phyloP scores from a whole-genome alignment of 2,329 filamentous ascomycete genomes.

The Beauveria medogensis region DNA sequence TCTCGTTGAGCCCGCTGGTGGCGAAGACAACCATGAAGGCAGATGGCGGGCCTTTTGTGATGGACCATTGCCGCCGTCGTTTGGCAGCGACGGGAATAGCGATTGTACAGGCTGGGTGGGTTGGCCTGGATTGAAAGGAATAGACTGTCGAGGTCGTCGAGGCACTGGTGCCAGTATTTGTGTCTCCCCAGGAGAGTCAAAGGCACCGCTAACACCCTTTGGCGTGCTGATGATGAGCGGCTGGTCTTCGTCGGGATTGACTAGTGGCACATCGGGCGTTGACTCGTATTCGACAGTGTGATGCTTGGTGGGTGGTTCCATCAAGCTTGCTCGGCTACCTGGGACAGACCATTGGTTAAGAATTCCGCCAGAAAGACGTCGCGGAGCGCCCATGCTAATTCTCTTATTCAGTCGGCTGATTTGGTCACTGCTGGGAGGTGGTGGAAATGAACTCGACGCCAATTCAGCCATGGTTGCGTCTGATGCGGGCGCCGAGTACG shows the following conservation, averaged over 20 bases:
- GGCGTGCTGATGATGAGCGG: slow-evolving; percentile 56
- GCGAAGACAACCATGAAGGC: slow-evolving; percentile 28
- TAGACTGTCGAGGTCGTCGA: slow-evolving; percentile 35
- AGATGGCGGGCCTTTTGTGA: slow-evolving; percentile 15
- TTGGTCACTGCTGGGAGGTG: slow-evolving; percentile 32
- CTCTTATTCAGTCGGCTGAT: slow-evolving; percentile 29
- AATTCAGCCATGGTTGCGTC: not conserved
- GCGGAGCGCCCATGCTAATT: slow-evolving; percentile 29
- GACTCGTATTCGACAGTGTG: not conserved
- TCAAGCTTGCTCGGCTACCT: slow-evolving; percentile 23
- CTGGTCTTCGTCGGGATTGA: slow-evolving; percentile 32
- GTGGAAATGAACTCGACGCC: slow-evolving; percentile 22
- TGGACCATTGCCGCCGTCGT: not conserved
- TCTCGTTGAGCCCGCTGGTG: slow-evolving; percentile 26
- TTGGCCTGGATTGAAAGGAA: slow-evolving; percentile 8
- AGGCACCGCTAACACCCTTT: slow-evolving; percentile 44
- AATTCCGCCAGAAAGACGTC: slow-evolving; percentile 36
- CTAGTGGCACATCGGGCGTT: not conserved
- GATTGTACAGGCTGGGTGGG: slow-evolving; percentile 15
- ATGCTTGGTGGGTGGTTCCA: slow-evolving; percentile 12
- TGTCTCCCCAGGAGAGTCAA: slow-evolving; percentile 39
- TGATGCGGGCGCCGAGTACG: slow-evolving; percentile 5
- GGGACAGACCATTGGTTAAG: slow-evolving; percentile 33
- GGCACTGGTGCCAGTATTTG: slow-evolving; percentile 46
- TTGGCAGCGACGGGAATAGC: slow-evolving; percentile 9